Percentiles rank a stretch among this genome's conserved stretches.
Evolutionary conservation across 495 filamentous ascomycete genomes (phyloP).

Genomic region (Parathielavia hyrcaniae): DNA sequence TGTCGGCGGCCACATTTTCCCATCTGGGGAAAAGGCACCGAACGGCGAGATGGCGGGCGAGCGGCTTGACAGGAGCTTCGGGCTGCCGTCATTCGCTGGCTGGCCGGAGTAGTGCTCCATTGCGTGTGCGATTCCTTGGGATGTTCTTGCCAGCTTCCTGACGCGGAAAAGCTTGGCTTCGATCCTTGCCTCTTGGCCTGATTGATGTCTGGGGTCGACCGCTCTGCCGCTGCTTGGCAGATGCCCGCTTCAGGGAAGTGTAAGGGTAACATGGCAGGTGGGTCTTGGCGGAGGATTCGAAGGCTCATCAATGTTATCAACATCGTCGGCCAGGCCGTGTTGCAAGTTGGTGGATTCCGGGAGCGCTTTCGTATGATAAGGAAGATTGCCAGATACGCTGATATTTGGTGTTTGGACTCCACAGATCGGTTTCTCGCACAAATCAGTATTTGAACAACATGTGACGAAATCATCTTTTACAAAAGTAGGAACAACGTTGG

Average conservation of each 20-base stretch:
- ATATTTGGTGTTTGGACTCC: too few relatives aligned
- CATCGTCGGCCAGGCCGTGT: too few relatives aligned
- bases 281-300: not conserved
- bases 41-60: not conserved
- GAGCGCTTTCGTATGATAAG: too few relatives aligned
- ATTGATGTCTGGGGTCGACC: conserved; percentile 9
- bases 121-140: conserved; percentile 11
- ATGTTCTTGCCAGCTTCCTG: conserved; percentile 23
- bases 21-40: conserved; percentile 17
- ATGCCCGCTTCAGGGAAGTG: not conserved
- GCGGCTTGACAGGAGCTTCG: not conserved
- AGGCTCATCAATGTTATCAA: not conserved
- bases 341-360: too few relatives aligned
- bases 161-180: conserved; percentile 18
- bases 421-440: too few relatives aligned
- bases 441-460: too few relatives aligned
- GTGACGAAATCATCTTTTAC: too few relatives aligned
- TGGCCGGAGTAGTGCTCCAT: not conserved
- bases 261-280: not conserved
- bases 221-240: not conserved
- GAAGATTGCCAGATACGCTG: too few relatives aligned
- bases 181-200: conserved; percentile 3
- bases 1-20: conserved; percentile 14
- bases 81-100: conserved; percentile 13
- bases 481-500: too few relatives aligned